phyloP scores from a whole-genome alignment of 139 green algal genomes.

The Chlamydomonas sp. region DNA sequence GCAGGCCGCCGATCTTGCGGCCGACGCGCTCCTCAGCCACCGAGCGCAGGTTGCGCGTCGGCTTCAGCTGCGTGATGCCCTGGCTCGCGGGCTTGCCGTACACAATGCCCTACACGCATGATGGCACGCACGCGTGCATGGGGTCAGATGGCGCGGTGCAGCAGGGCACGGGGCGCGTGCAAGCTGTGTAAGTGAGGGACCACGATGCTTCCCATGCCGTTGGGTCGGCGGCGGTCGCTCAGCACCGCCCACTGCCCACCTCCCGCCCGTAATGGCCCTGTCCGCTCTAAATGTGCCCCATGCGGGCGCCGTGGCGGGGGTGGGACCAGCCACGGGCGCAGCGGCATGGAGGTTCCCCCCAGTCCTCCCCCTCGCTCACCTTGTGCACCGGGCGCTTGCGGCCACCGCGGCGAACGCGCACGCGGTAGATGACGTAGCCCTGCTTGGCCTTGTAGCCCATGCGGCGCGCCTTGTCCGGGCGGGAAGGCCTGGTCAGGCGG shows the following conservation, averaged over 20 bases:
- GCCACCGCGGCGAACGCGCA: conserved; percentile 90
- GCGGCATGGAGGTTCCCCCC: too few relatives aligned
- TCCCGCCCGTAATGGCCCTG: background rate
- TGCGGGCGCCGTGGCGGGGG: too few relatives aligned
- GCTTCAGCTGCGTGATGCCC: conserved; percentile 97
- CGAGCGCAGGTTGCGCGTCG: conserved; percentile 80
- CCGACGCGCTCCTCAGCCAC: conserved; percentile 95
- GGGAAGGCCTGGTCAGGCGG: conserved; percentile 75
- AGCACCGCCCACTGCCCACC: too few relatives aligned
- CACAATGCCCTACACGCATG: conserved; percentile 75
- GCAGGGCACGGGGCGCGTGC: background rate
- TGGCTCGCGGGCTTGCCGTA: conserved; percentile 97
- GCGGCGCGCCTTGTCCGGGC: conserved; percentile 94
- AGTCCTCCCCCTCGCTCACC: conserved; percentile 56
- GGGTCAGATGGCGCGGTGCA: too few relatives aligned
- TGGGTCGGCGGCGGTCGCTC: too few relatives aligned
- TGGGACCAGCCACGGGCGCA: too few relatives aligned
- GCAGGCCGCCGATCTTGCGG: conserved; percentile 84
- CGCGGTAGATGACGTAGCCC: conserved; percentile 93
- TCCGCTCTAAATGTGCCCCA: conserved; percentile 2
- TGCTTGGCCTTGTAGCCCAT: conserved; percentile 98
- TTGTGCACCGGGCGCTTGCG: conserved; percentile 94
- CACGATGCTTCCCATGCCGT: background rate
- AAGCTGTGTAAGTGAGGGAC: background rate
- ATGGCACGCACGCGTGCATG: too few relatives aligned